Base-by-base conservation (phyloP, 1,284 basidiomycete species). In the Erythrobasidium hasegawianum region DNA sequence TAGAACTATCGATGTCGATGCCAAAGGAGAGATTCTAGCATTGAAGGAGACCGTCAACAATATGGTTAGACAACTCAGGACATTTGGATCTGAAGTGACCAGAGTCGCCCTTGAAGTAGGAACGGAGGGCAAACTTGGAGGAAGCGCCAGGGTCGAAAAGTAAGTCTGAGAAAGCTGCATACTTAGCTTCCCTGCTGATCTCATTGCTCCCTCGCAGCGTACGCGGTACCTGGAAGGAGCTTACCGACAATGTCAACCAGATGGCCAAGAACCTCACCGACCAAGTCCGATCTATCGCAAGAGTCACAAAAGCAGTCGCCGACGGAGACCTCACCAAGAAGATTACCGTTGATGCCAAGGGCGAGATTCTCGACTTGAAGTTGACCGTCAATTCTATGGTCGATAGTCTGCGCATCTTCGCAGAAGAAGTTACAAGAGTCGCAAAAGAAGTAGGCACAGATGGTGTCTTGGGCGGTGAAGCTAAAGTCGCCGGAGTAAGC, bases 341-440 rank as follows among this genome's bases (percentile, higher is more conserved):
- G 76, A 97, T 98, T 72, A 91, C 95, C 64, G 94, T 99, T 73
- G 89, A 96, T 75, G 95, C 95, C 1, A 86, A 88, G 49, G 95
- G 96, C 43, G 96, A 98, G 79, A 97, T 98, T 62, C 81, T 97
- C 59, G 95, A 97, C 78, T 81, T 98, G 75, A 97, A 97, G 81
- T 92, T 94, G 10, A 69, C 68, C 14, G 68, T 69, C 58, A 69
- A 69, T 60, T 84, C 88, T 77, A 97, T 96, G 92, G 95, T 96
- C 80, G 90, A 94, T 79, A 90, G 93, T 72, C 83, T 97, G 71
- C 88, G 89, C 33, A 91, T 95, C 74, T 98, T 92, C 78, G 93
- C 95, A 9, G 87, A 86, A 20, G 94, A 98, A 78, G 95, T 97
- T 53, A 97, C 92, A 1, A 84, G 94, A 74, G 93, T 97, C 58